Base-by-base conservation (phyloP, 192 early-diverging fungal genomes). In the Coemansia sp. region DNA sequence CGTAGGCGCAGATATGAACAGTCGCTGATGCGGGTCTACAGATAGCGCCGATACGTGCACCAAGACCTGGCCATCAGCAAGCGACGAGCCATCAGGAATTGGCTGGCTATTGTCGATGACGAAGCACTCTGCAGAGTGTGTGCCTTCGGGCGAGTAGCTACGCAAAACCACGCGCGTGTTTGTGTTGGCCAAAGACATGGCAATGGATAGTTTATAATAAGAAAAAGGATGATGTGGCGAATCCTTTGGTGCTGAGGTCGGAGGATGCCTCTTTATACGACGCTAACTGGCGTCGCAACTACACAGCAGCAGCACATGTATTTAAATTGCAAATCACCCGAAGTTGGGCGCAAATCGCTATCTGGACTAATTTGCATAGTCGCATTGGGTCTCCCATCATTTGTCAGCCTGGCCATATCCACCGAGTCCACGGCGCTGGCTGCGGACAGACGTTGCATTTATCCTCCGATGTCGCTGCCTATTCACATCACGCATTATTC, bases 11-110 rank as follows among this genome's bases (percentile, higher is more conserved):
- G 84, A 70, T 83, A 93, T 92, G 50, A 87, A 86, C 24, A 71
- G 61, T 43, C 84, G 80, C 85, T 88, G 85, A 70, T 93, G 92
- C 7, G 88, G 91, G 70, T 92, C 90, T 10, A 91, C 65, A 7
- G 88, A 90, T 18, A 93, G 58, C 48, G 75, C 85, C n/a, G 85
- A 76, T 38, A 80, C 82, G 32, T 88, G 86, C 1, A 91, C 53
- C 26, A 90, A 56, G 11, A 75, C 65, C 29, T 75, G 72, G 33
- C 59, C 67, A 1, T 52, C 41, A 4, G 53, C 21, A 9, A 75
- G 67, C 1, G 59, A 46, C 3, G 37, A 21, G 14, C 35, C 15
- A 21, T 27, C 33, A 5, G 62, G 72, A 5, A 65, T 48, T 1
- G 53, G 29, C 59, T 75, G 72, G 59, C 57, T 65, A 8, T 34